phyloP scores from a whole-genome alignment of 495 filamentous ascomycete genomes.

The Penicillium pulvis region DNA sequence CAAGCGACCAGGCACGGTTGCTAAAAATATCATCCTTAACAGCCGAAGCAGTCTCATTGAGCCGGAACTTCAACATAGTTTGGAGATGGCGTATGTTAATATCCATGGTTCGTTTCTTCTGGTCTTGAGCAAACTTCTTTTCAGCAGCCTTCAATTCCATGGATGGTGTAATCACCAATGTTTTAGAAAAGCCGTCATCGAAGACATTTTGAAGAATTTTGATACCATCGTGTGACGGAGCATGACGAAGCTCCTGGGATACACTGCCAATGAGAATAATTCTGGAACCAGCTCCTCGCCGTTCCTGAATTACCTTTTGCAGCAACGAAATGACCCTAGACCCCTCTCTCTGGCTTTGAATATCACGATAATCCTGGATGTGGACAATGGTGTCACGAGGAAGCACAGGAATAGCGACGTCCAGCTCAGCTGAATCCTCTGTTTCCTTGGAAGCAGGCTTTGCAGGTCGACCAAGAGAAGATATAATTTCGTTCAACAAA shows the following conservation, averaged over 20 bases:
- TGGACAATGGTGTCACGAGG: constrained; percentile 65
- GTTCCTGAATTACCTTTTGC: constrained; percentile 67
- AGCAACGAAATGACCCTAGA: constrained; percentile 63
- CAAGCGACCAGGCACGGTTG: constrained; percentile 39
- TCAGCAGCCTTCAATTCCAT: constrained; percentile 37
- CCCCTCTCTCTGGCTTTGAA: constrained; percentile 65
- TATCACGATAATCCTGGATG: constrained; percentile 76
- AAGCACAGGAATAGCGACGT: constrained; percentile 17
- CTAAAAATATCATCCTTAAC: constrained; percentile 39
- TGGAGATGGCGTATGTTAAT: constrained; percentile 73
- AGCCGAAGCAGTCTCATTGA: constrained; percentile 36
- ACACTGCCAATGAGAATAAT: constrained; percentile 78
- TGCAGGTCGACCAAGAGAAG: constrained; percentile 20
- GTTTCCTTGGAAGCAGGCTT: constrained; percentile 13
- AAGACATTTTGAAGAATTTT: constrained; percentile 49
- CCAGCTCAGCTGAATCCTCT: constrained; percentile 15
- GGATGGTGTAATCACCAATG: constrained; percentile 54
- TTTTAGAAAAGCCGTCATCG: constrained; percentile 49
- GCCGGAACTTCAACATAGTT: constrained; percentile 58
- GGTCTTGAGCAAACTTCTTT: constrained; percentile 43
- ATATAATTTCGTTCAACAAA: constrained; percentile 41
- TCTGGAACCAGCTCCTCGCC: constrained; percentile 66
- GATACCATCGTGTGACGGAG: constrained; percentile 44
- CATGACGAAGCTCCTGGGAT: constrained; percentile 31
- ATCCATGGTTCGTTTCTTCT: constrained; percentile 52